Evolutionary conservation across 257 asterid genomes (phyloP).

Genomic region (Fraxinus anomala): DNA sequence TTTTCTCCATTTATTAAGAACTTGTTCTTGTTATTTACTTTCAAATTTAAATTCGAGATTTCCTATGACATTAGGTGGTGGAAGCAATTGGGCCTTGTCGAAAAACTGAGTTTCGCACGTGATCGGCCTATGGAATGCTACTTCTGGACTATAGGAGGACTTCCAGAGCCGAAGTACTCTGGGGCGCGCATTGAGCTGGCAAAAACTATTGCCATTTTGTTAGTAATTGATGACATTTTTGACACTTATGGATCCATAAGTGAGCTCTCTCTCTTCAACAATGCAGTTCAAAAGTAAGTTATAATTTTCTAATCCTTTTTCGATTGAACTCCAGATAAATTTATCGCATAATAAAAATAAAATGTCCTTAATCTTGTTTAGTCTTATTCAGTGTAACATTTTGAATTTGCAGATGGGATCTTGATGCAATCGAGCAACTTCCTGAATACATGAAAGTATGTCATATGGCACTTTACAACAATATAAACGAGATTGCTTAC

Average conservation of each 20-base stretch:
- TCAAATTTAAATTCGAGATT: neutral
- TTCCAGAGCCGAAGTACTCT: slow-evolving; percentile 41
- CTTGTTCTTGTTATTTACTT: neutral
- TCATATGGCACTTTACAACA: slow-evolving; percentile 48
- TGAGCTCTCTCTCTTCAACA: slow-evolving; percentile 40
- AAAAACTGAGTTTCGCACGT: slow-evolving; percentile 42
- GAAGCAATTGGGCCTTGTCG: slow-evolving; percentile 42
- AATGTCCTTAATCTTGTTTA: neutral
- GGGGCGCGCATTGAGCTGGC: slow-evolving; percentile 36
- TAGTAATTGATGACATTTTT: slow-evolving; percentile 46
- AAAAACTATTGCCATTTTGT: slow-evolving; percentile 40
- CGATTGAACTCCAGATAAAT: too few relatives aligned
- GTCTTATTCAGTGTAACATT: neutral
- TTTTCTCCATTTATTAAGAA: neutral
- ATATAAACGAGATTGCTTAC: slow-evolving; percentile 40
- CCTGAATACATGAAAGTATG: slow-evolving; percentile 50
- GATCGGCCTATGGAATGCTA: slow-evolving; percentile 41
- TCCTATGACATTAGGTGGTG: slow-evolving; percentile 38
- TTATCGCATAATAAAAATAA: too few relatives aligned
- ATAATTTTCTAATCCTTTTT: too few relatives aligned
- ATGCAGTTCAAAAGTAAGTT: slow-evolving; percentile 40
- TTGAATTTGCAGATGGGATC: slow-evolving; percentile 39
- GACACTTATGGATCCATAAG: slow-evolving; percentile 35
- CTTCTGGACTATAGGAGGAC: slow-evolving; percentile 44
- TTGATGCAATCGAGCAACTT: slow-evolving; percentile 40